These are phyloP conservation scores for Immersiporthe knoxdaviesiana DNA, from an alignment of 2,329 filamentous ascomycete species.

Conservation along the genomic window DNA sequence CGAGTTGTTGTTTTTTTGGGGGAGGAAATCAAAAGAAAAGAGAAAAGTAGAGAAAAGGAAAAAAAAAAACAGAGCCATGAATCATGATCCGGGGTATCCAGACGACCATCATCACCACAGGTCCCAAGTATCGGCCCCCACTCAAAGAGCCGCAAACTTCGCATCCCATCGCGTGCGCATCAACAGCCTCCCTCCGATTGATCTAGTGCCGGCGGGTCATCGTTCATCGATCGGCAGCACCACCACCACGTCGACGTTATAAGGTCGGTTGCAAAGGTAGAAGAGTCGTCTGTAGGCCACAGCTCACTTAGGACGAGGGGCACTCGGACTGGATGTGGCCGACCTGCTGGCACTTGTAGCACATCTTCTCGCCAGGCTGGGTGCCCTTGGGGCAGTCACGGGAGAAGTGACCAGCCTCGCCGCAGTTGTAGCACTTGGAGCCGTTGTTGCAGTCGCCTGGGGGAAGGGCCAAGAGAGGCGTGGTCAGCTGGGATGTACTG, in stretches of 20 bases:
- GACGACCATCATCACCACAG: conserved; percentile 31
- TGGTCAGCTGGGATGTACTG: conserved; percentile 1
- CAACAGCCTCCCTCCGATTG: conserved; percentile 28
- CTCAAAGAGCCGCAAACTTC: conserved; percentile 30
- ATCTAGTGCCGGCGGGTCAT: conserved; percentile 24
- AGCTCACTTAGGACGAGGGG: conserved; percentile 69
- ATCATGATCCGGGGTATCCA: conserved; percentile 32
- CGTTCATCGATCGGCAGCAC: conserved; percentile 24
- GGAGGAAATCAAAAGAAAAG: too few relatives aligned
- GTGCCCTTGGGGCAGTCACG: conserved; percentile 96
- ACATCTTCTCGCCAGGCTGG: conserved; percentile 85
- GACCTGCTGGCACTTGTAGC: conserved; percentile 89
- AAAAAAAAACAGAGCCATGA: conserved; percentile 27
- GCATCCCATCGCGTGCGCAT: conserved; percentile 30
- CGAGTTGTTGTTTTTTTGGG: not conserved
- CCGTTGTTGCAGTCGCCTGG: conserved; percentile 91
- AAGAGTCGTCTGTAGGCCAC: conserved; percentile 30
- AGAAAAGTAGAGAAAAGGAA: conserved; percentile 7
- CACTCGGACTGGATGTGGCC: conserved; percentile 94
- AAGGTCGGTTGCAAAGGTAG: conserved; percentile 29
- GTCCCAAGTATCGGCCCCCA: conserved; percentile 30
- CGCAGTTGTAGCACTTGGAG: conserved; percentile 99
- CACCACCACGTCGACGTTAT: conserved; percentile 22
- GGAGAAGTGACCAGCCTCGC: conserved; percentile 90
- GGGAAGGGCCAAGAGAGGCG: conserved; percentile 19